Conservation (phyloP, 306 rosid genomes). For the Dicorynia guianensis region DNA sequence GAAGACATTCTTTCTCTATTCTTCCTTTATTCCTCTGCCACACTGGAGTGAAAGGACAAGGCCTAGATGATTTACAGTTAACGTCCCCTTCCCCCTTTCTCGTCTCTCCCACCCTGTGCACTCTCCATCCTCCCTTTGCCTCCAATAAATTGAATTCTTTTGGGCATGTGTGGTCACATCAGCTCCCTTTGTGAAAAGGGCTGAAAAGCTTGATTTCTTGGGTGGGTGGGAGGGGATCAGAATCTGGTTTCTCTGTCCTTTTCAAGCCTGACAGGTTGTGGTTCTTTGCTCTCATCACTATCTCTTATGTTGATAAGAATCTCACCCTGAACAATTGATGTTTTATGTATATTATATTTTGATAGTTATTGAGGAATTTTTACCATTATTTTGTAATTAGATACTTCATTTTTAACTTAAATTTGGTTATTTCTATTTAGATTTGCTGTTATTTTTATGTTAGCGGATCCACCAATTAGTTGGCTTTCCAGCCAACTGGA, state of each 20-base stretch:
- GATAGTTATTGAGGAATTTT: too few relatives aligned
- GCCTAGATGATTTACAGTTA: not conserved
- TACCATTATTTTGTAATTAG: too few relatives aligned
- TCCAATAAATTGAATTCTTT: conserved; percentile 10
- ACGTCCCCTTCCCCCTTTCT: too few relatives aligned
- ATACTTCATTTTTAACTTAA: too few relatives aligned
- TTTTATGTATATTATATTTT: too few relatives aligned
- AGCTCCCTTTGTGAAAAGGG: conserved; percentile 48
- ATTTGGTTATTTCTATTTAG: too few relatives aligned
- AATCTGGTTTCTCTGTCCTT: conserved; percentile 59
- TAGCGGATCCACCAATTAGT: not conserved
- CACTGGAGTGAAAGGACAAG: conserved; percentile 42
- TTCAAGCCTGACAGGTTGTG: conserved; percentile 47
- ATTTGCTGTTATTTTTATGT: too few relatives aligned
- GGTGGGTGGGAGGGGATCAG: conserved; percentile 69
- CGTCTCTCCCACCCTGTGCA: not conserved
- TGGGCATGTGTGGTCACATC: conserved; percentile 54
- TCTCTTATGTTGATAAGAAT: conserved; percentile 62
- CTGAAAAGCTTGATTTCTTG: conserved; percentile 44
- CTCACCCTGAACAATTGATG: conserved; percentile 39
- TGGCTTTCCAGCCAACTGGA: too few relatives aligned
- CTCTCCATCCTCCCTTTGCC: not conserved
- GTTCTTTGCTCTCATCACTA: conserved; percentile 53
- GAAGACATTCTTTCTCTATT: conserved; percentile 53
- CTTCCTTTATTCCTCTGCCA: conserved; percentile 52